A percentile compares a stretch with the other conserved stretches of the same genome.
These are phyloP conservation scores for Colletotrichum brevisporum DNA, from an alignment of 2,329 filamentous ascomycete genomes.

Conservation along the genomic window DNA sequence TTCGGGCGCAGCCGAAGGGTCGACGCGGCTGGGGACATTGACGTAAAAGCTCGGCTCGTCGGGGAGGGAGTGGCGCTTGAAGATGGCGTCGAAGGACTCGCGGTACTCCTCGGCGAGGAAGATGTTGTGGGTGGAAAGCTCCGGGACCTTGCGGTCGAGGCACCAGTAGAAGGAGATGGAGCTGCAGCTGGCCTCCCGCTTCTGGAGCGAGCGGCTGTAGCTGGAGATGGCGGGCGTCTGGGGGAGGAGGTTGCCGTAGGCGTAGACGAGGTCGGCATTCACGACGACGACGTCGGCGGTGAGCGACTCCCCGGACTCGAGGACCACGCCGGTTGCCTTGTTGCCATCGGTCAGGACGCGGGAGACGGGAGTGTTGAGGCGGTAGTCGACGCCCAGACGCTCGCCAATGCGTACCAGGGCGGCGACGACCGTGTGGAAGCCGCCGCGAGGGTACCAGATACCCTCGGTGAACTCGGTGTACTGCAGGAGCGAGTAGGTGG, in stretches of 20 bases:
- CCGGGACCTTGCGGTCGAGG: slow-evolving; percentile 70
- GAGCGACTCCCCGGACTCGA: slow-evolving; percentile 71
- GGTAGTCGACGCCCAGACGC: slow-evolving; percentile 73
- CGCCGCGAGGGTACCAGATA: slow-evolving; percentile 81
- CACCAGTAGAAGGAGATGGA: slow-evolving; percentile 86
- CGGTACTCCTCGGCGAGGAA: slow-evolving; percentile 82
- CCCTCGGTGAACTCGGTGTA: slow-evolving; percentile 83
- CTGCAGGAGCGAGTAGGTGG: slow-evolving; percentile 80
- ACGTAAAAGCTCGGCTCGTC: slow-evolving; percentile 81
- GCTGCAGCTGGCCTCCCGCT: slow-evolving; percentile 74
- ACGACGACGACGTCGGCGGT: slow-evolving; percentile 77
- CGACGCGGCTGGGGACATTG: slow-evolving; percentile 80
- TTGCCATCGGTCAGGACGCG: slow-evolving; percentile 69
- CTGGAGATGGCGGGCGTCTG: slow-evolving; percentile 47
- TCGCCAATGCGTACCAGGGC: slow-evolving; percentile 75
- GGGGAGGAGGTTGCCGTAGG: slow-evolving; percentile 79
- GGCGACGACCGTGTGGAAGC: slow-evolving; percentile 77
- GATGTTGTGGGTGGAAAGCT: slow-evolving; percentile 81
- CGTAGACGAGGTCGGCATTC: slow-evolving; percentile 82
- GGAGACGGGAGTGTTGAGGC: slow-evolving; percentile 70
- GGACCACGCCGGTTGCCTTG: slow-evolving; percentile 70
- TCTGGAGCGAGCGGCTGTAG: slow-evolving; percentile 57
- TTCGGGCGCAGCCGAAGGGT: slow-evolving; percentile 75
- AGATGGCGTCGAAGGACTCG: slow-evolving; percentile 82
- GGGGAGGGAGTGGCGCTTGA: slow-evolving; percentile 77